Evolutionary conservation across 768 basidiomycete genomes (phyloP).

Genomic region (Cystobasidium tubakii): DNA sequence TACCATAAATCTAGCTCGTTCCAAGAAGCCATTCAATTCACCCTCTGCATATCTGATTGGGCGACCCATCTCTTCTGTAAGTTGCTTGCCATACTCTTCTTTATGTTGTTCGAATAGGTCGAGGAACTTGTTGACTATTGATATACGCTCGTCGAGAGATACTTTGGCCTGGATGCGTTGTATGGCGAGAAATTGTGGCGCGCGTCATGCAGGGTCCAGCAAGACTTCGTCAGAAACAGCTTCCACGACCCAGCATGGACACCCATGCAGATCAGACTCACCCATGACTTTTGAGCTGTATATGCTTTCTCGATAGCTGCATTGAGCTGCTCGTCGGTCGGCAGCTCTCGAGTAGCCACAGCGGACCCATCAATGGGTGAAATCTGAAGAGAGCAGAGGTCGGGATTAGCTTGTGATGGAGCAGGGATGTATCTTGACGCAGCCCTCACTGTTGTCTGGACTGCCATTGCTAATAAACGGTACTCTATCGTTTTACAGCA

Average conservation of each 20-base stretch:
- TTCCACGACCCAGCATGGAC: neutral
- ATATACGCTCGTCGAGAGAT: slow-evolving; percentile 61
- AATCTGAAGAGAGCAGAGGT: slow-evolving; percentile 12
- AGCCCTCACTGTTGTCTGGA: slow-evolving; percentile 16
- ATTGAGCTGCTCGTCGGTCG: slow-evolving; percentile 60
- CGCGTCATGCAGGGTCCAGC: neutral
- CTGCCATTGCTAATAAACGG: slow-evolving; percentile 7
- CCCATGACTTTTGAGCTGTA: slow-evolving; percentile 71
- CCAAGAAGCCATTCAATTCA: slow-evolving; percentile 73
- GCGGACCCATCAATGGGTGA: slow-evolving; percentile 46
- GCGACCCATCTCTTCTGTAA: slow-evolving; percentile 88
- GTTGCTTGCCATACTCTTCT: slow-evolving; percentile 65
- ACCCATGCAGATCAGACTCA: neutral
- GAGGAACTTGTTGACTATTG: slow-evolving; percentile 66
- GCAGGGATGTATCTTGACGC: too few species aligned
- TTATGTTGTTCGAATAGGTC: slow-evolving; percentile 56
- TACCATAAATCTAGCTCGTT: slow-evolving; percentile 76
- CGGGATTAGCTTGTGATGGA: too few species aligned
- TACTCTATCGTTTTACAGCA: too few species aligned
- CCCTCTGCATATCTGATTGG: slow-evolving; percentile 71
- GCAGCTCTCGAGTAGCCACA: slow-evolving; percentile 63
- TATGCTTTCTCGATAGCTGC: slow-evolving; percentile 57
- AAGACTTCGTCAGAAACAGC: neutral
- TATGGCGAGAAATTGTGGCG: slow-evolving; percentile 3
- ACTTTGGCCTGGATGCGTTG: slow-evolving; percentile 49